These are phyloP conservation scores for Peniophora sp. DNA, from an alignment of 1,284 basidiomycete genomes.

Conservation along the genomic window DNA sequence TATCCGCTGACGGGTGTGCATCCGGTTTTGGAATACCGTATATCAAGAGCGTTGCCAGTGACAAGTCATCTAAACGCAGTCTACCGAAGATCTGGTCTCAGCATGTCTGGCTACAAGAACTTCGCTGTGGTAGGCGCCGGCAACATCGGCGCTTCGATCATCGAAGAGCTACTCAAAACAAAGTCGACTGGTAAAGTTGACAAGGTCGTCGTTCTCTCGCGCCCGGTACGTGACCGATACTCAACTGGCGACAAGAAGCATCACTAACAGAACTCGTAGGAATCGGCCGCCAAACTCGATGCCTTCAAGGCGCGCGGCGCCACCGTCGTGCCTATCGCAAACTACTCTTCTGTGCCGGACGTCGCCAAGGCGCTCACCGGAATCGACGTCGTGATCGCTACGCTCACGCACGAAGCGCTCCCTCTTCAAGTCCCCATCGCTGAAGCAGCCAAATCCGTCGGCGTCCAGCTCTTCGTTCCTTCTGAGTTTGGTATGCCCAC, in stretches of 20 bases:
- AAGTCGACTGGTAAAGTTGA: slow-evolving; percentile 7
- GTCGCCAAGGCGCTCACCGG: not conserved
- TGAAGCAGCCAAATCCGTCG: slow-evolving; percentile 27
- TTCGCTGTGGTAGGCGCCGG: slow-evolving; percentile 9
- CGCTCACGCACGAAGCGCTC: not conserved
- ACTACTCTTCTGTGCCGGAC: not conserved
- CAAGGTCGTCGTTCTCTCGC: slow-evolving; percentile 10
- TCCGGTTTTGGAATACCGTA: no score
- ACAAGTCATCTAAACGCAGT: no score
- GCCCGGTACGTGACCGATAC: slow-evolving; percentile 5
- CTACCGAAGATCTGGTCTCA: not conserved
- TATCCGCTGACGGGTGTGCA: no score
- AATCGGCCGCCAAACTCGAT: slow-evolving; percentile 24
- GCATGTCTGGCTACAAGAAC: slow-evolving; percentile 8
- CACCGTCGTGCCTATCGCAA: slow-evolving; percentile 15
- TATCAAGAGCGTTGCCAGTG: no score
- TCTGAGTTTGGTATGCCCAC: slow-evolving; percentile 26
- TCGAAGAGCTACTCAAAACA: slow-evolving; percentile 8
- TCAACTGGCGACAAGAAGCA: slow-evolving; percentile 22
- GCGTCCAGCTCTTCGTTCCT: slow-evolving; percentile 30
- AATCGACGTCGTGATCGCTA: not conserved
- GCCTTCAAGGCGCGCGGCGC: slow-evolving; percentile 14
- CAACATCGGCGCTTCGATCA: slow-evolving; percentile 5
- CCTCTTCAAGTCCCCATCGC: slow-evolving; percentile 15
- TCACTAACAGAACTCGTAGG: slow-evolving; percentile 18